These are phyloP conservation scores for Sugiyamaella mastotermitis DNA, from an alignment of 805 yeast genomes.

Conservation along the genomic window DNA sequence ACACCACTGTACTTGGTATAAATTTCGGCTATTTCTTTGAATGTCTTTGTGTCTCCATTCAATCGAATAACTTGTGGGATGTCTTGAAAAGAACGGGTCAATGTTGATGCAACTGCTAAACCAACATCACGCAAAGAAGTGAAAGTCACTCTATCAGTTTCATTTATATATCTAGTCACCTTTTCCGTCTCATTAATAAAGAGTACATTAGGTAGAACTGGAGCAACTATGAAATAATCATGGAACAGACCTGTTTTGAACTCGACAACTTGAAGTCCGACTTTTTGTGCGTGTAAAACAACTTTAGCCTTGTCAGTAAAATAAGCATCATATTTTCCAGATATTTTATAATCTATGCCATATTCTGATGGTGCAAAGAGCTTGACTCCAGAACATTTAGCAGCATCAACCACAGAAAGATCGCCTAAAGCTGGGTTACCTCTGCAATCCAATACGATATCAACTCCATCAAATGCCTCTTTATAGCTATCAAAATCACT, in stretches of 20 bases:
- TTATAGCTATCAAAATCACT: slow-evolving; percentile 1
- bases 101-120: slow-evolving; percentile 21
- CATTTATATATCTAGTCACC: too few relatives aligned
- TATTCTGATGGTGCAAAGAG: slow-evolving; percentile 57
- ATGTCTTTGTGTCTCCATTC: slow-evolving; percentile 15
- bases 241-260: slow-evolving; percentile 21
- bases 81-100: slow-evolving; percentile 16
- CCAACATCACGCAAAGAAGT: slow-evolving; percentile 24
- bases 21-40: slow-evolving; percentile 12
- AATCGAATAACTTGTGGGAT: slow-evolving; percentile 21
- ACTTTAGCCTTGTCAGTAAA: slow-evolving; percentile 4
- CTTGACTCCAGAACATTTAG: slow-evolving; percentile 38
- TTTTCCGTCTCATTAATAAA: too few relatives aligned
- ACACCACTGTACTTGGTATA: slow-evolving; percentile 23
- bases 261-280: slow-evolving; percentile 23
- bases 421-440: slow-evolving; percentile 30
- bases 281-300: slow-evolving; percentile 15
- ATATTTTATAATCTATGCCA: slow-evolving; percentile 37
- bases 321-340: slow-evolving; percentile 11
- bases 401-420: slow-evolving; percentile 32
- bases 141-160: slow-evolving; percentile 13
- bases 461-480: slow-evolving; percentile 39
- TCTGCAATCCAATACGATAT: slow-evolving; percentile 46
- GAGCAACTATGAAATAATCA: too few relatives aligned
- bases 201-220: too few relatives aligned